Conservation (phyloP, 2,329 filamentous ascomycete genomes). For the Fusarium longipes region DNA sequence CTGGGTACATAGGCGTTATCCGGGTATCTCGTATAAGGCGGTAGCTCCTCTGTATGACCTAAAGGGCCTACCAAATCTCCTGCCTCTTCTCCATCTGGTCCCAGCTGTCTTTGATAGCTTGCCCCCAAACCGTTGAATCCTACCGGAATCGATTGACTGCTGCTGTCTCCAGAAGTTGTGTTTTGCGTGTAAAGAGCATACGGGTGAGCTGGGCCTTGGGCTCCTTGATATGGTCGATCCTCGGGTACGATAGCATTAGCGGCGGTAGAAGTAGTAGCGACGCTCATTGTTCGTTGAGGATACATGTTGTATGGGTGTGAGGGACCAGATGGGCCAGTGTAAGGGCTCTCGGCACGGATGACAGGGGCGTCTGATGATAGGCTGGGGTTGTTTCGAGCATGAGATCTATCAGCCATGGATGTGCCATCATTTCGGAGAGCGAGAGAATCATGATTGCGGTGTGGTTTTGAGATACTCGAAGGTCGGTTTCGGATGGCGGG, state of each 20-base stretch:
- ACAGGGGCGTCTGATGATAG: slow-evolving; percentile 53
- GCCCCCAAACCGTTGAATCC: slow-evolving; percentile 78
- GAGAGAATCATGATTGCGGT: slow-evolving; percentile 60
- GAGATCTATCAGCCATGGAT: slow-evolving; percentile 26
- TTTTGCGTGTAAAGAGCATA: slow-evolving; percentile 90
- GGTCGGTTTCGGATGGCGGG: slow-evolving; percentile 53
- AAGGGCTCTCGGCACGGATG: slow-evolving; percentile 68
- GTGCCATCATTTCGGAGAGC: slow-evolving; percentile 63
- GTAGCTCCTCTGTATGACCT: slow-evolving; percentile 89
- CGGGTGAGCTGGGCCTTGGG: slow-evolving; percentile 80
- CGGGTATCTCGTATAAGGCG: slow-evolving; percentile 90
- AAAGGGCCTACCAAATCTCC: slow-evolving; percentile 88
- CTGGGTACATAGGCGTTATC: slow-evolving; percentile 69
- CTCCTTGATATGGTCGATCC: slow-evolving; percentile 64
- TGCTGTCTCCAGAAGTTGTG: slow-evolving; percentile 65
- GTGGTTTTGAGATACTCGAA: slow-evolving; percentile 68
- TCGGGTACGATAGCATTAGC: slow-evolving; percentile 57
- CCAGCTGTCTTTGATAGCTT: slow-evolving; percentile 77
- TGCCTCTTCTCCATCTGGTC: slow-evolving; percentile 85
- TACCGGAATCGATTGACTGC: slow-evolving; percentile 66
- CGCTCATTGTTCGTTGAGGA: slow-evolving; percentile 76
- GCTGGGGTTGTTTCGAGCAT: slow-evolving; percentile 45
- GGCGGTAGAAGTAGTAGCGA: slow-evolving; percentile 77
- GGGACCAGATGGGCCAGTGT: slow-evolving; percentile 76
- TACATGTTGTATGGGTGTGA: slow-evolving; percentile 90